phyloP scores from a whole-genome alignment of 768 basidiomycete genomes.

The Auriscalpium vulgare region DNA sequence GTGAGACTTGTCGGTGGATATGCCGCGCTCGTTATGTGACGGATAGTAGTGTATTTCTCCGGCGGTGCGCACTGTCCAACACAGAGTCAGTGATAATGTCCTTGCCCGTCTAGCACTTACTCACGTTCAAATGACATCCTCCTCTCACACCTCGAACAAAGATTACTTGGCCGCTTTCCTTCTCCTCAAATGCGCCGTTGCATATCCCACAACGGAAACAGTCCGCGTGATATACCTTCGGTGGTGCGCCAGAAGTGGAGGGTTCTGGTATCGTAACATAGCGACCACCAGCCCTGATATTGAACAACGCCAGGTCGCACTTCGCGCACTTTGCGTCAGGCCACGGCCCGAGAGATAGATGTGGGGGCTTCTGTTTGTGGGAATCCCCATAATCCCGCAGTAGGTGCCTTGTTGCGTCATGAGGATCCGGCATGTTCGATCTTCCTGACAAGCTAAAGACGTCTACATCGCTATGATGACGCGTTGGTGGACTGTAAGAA shows the following conservation, averaged over 20 bases:
- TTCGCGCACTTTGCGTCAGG: conserved; percentile 47
- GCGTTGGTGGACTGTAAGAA: conserved; percentile 26
- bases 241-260: conserved; percentile 30
- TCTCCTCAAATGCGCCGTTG: conserved; percentile 53
- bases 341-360: conserved; percentile 15
- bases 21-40: conserved; percentile 13
- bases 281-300: conserved; percentile 45
- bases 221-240: conserved; percentile 62
- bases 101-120: conserved; percentile 3
- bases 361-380: background rate
- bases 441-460: conserved; percentile 1
- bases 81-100: background rate
- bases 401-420: no score
- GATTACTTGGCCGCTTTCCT: conserved; percentile 52
- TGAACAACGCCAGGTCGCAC: conserved; percentile 54
- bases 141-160: conserved; percentile 61
- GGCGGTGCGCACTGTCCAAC: conserved; percentile 35
- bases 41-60: conserved; percentile 32
- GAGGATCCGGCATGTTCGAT: background rate
- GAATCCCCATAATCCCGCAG: background rate
- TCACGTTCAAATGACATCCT: conserved; percentile 60
- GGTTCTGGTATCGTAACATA: conserved; percentile 64
- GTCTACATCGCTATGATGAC: background rate
- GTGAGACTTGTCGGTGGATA: conserved; percentile 9
- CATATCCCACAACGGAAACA: conserved; percentile 75